Base-by-base conservation (phyloP, 2,329 filamentous ascomycete species). In the Calonectria hongkongensis region DNA sequence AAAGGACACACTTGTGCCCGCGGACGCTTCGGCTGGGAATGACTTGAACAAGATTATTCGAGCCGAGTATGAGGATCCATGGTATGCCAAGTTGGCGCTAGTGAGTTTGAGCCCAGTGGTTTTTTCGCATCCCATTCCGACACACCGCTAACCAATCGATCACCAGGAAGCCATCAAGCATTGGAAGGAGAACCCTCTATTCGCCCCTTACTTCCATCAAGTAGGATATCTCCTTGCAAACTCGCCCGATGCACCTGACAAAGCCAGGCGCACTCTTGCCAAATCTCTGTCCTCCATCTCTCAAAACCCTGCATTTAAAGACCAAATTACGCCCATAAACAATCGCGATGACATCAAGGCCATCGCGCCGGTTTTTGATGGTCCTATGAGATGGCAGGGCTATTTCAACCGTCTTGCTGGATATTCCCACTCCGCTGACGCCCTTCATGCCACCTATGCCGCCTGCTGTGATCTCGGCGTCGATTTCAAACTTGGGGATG, bases 31-130 rank as follows among this genome's bases (percentile, higher is more conserved):
- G 0, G 90, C 89, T 0, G 89, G 86, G 39, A 89, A 89, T 71
- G 89, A 92, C 76, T 78, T 92, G 62, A 92, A 91, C 79, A 92
- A 92, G 82, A 91, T 92, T 70, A 84, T 92, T 58, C 86, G 90
- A 1, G 88, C 87, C 13, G 89, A 91, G 76, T 91, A 91, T 74
- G 88, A 89, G 73, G 88, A 91, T 72, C 83, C 84, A 0, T 91
- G 88, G 74, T 91, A 92, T 72, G 87, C 88, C 1, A 83, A 89
- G 15, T 77, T 91, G 48, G 86, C 89, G 2, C 82, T 90, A 66
- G 66, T 63, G n/a, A 62, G 54, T 56, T 56, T 16, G 43, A 39
- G 18, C 39, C 13, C 27, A 18, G n/a, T 30, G 16, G 27, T 16
- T 36, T n/a, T 16, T 6, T 36, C 33, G 16, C 18, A 36, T 28